Percentiles rank a stretch among this genome's conserved stretches.
These are phyloP conservation scores for Paramarasmius palmivorus DNA, from an alignment of 1,284 basidiomycete genomes.

Conservation along the genomic window DNA sequence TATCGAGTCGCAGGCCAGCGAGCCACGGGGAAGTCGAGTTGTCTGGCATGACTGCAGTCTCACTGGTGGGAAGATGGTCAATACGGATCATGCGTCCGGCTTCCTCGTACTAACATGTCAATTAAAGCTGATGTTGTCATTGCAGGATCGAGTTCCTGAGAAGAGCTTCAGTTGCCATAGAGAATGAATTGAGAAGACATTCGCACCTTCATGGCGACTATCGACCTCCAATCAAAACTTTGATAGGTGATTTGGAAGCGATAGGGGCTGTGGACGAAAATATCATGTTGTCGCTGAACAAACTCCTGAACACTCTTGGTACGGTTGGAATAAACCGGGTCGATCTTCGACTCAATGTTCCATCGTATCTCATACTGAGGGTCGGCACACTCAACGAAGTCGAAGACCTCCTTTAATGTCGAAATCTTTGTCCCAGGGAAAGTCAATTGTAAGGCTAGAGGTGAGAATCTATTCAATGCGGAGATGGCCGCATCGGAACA, in stretches of 20 bases:
- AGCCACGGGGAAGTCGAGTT: conserved; percentile 58
- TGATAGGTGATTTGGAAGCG: conserved; percentile 64
- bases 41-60: conserved; percentile 38
- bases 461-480: background rate
- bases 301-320: conserved; percentile 69
- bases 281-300: conserved; percentile 58
- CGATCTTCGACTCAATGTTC: conserved; percentile 83
- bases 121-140: conserved; percentile 64
- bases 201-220: conserved; percentile 67
- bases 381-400: conserved; percentile 74
- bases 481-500: background rate
- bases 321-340: conserved; percentile 53
- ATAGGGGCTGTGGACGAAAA: conserved; percentile 60
- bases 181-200: background rate
- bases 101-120: conserved; percentile 45
- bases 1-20: conserved; percentile 56
- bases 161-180: conserved; percentile 3
- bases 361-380: conserved; percentile 57
- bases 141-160: conserved; percentile 45
- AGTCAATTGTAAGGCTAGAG: conserved; percentile 57
- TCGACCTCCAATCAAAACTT: conserved; percentile 76
- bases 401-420: conserved; percentile 73
- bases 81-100: background rate
- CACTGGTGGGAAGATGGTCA: conserved; percentile 27
- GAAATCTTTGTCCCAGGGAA: conserved; percentile 71